Base-by-base conservation (phyloP, 305 asterid species). In the Fraxinus xanthoxyloides region DNA sequence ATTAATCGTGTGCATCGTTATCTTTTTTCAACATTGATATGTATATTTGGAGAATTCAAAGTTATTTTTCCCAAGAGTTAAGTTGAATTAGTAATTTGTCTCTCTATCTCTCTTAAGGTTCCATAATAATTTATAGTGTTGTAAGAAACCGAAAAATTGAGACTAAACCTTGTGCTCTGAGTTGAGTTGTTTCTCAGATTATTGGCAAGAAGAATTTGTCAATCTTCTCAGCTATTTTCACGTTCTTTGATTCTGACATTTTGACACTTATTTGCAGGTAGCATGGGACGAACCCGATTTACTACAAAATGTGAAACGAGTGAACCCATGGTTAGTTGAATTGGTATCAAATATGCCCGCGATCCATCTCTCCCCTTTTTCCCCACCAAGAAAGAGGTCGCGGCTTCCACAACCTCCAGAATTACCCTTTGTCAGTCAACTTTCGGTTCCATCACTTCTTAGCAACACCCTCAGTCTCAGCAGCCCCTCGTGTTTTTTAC, bases 241-340 rank as follows among this genome's bases (percentile, higher is more conserved):
- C 19, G 15, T 30, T 34, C 19, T 35, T 67, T 48, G 43, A 7
- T 87, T 80, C 24, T 86, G 7, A 80, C n/a, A 13, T 15, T 59
- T 23, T 59, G 65, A 76, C 15, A 70, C 61, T 72, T 32, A 7
- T 79, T 72, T 84, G 79, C 65, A 93, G 98, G 98, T 94, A 31
- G 90, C 88, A 0, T 95, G 98, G 98, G 98, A 95, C 72, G 98
- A 95, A 51, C 98, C 98, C 2, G 98, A 95, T 82, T 84, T 95
- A 21, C 97, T 95, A 9, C 97, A 90, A 56, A 93, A 93, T 32
- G 97, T 95, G 83, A 92, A 91, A 82, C 83, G 94, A 48, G 98
- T 95, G 5, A 93, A 87, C 84, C 98, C 98, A 0, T 95, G 98
- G 98, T 79, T 92, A 79, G 97, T 95, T 13, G 98, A 95, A 79